Evolutionary conservation across 331 rosid species (phyloP), one percentile per base, ranked within the genome.

Genomic region (Rhamnella rubrinervis): DNA sequence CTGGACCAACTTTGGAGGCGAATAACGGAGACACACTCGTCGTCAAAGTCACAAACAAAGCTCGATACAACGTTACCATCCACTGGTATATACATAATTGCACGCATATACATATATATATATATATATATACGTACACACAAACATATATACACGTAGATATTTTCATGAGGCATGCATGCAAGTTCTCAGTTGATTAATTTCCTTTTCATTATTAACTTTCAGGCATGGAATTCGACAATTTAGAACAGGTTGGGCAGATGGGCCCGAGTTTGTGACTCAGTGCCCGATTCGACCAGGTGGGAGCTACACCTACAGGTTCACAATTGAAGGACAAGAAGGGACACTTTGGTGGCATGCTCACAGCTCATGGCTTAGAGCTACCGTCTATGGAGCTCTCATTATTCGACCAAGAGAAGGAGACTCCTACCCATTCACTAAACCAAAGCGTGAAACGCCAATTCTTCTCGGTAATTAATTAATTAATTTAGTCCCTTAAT

Each of bases 281-380:
- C 97, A 91, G 13, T 91, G 97, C 47, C 97, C 97, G 1, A 88
- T 91, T 79, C 81, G 96, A 26, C 97, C 97, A 0, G 96, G 96
- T 65, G 83, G 59, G 2, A 86, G 92, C 76, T 91, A 86, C 80
- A 87, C 92, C 10, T 91, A 91, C 55, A 75, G 88, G 10, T 91
- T 91, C 56, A 91, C 93, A 0, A 56, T 91, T 55, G 67, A 83
- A 60, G 93, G 90, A 23, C 97, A 91, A 75, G 97, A 86, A 77
- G 97, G 97, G 2, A 91, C 97, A 35, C 80, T 91, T 47, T 91
- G 97, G 97, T 91, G 97, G 97, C 97, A 91, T 21, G 96, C 97
- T 63, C 97, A 91, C 53, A 91, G 92, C 58, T 91, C 97, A 11
- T 91, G 97, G 97, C 80, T 91, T 6, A 82, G 97, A 65, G 96